Evolutionary conservation across 2,329 filamentous ascomycete genomes (phyloP), one percentile per base, ranked within the genome.

Genomic region (Trichoderma breve): DNA sequence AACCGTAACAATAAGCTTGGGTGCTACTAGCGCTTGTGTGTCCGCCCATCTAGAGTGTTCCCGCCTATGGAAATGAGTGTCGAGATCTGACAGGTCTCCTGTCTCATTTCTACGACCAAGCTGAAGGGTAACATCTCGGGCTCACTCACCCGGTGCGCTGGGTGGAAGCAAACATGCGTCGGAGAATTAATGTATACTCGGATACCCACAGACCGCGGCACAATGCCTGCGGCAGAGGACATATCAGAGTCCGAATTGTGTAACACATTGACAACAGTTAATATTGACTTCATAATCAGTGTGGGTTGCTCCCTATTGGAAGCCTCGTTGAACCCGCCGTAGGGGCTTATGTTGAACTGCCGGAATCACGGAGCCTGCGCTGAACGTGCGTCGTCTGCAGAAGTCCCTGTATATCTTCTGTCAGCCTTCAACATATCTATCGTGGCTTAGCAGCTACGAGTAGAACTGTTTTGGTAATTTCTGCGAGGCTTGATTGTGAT

Each of bases 151-250:
- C 53, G 53, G 39, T 58, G 34, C 28, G 28, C 53, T 62, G 61
- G 65, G 30, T 60, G 4, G 39, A 55, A 72, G 70, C 58, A 72
- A 70, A 70, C 71, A 58, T 65, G 71, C 71, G 21, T 72, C 71
- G 71, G 71, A 72, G 71, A 72, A 72, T 72, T 72, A 63, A 8
- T 63, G 12, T 21, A n/a, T 8, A 2, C 26, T 57, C 51, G 69
- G 66, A 61, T 65, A 26, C 51, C 18, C 30, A 69, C 71, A 62
- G 39, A 8, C 30, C 21, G 57, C 65, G 12, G 55, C 53, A 34
- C 21, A 32, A 43, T n/a, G 34, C 14, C 60, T 70, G 58, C 66
- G 67, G 65, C 47, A 64, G 36, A 70, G 9, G 18, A 18, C 60
- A 71, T 66, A 53, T 21, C 30, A 58, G 57, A 71, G 55, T 57